These are phyloP conservation scores for Arabidopsis thaliana DNA, from an alignment of 345 rosid genomes.

Conservation along the genomic window TAIR10.1 NC_003076.8:8508001-8508500, in stretches of 20 bases:
- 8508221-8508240: conserved; percentile 13
- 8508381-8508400: background rate
- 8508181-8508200: conserved; percentile 50
- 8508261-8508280: background rate
- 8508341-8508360: background rate
- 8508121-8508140: conserved; percentile 52
- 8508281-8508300: background rate
- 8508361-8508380: background rate
- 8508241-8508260: conserved; percentile 34
- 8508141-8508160: conserved; percentile 44
- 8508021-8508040: conserved; percentile 1
- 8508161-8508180: conserved; percentile 44
- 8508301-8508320: background rate
- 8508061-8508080: conserved; percentile 52
- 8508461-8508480: conserved; percentile 60
- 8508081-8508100: conserved; percentile 42
- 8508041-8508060: conserved; percentile 52
- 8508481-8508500: conserved; percentile 63
- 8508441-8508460: background rate
- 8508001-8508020: background rate
- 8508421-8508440: background rate
- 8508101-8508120: conserved; percentile 1
- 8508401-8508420: background rate
- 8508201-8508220: conserved; percentile 37
- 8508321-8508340: background rate